Conservation (phyloP, 164 flowering plant species). For the Cinnamomum chago region DNA sequence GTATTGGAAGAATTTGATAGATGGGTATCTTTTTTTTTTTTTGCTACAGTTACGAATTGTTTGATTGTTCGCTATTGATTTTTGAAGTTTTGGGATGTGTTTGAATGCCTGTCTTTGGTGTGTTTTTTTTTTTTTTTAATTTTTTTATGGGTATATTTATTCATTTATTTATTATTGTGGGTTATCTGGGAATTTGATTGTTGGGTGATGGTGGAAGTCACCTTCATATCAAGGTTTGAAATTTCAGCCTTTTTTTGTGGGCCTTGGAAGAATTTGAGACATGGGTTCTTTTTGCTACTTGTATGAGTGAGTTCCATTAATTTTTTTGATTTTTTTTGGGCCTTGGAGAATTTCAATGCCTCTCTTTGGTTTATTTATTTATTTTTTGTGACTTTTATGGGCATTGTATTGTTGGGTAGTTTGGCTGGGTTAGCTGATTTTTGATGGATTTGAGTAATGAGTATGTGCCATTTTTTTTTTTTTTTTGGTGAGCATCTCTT, state of each 20-base stretch:
- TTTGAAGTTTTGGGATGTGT: background rate
- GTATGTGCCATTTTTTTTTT: background rate
- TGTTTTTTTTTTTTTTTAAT: too few relatives aligned
- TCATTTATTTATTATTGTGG: background rate
- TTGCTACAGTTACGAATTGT: background rate
- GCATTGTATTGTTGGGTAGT: background rate
- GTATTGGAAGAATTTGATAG: background rate
- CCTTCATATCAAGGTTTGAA: too few relatives aligned
- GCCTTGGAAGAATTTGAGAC: too few relatives aligned
- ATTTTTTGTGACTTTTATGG: background rate
- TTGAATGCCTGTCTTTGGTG: background rate
- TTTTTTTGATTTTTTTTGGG: background rate
- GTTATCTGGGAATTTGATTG: background rate
- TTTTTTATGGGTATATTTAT: too few relatives aligned
- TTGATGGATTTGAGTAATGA: background rate
- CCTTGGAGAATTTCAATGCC: background rate
- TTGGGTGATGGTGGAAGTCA: background rate
- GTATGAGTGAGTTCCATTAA: background rate
- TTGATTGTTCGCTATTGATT: background rate
- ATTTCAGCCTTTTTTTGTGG: too few relatives aligned
- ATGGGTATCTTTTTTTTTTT: background rate
- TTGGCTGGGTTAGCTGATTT: background rate
- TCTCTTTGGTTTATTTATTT: background rate
- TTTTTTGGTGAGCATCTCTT: too few relatives aligned
- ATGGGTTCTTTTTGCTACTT: too few relatives aligned